Evolutionary conservation across 352 stramenopile genomes (phyloP).

Genomic region (Phytophthora vignae): DNA sequence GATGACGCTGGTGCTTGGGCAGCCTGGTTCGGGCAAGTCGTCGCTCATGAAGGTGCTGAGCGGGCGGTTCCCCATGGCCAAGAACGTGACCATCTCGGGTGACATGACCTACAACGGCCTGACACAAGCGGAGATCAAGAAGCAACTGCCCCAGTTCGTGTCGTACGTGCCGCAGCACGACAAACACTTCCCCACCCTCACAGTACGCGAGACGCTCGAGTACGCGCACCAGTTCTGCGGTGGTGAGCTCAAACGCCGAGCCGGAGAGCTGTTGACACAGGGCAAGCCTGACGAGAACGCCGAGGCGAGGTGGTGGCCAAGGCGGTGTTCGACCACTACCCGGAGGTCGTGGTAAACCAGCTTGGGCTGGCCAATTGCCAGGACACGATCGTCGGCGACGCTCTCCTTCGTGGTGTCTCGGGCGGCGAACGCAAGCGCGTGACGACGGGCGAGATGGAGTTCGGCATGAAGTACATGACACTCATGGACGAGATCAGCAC

Average conservation of each 20-base stretch:
- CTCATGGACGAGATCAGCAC: conserved; percentile 94
- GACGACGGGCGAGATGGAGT: conserved; percentile 68
- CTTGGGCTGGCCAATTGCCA: conserved; percentile 64
- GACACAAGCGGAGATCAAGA: conserved; percentile 31
- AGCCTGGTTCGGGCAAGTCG: conserved; percentile 35
- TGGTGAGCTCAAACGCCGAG: conserved; percentile 41
- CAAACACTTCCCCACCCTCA: conserved; percentile 46
- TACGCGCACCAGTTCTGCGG: conserved; percentile 67
- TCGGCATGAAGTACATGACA: conserved; percentile 69
- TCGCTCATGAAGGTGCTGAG: conserved; percentile 48
- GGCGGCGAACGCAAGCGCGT: conserved; percentile 78
- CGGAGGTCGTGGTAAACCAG: conserved; percentile 51
- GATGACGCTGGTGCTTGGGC: conserved; percentile 43
- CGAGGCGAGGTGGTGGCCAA: too few relatives aligned
- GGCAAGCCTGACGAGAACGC: conserved; percentile 53
- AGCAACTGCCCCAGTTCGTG: conserved; percentile 56
- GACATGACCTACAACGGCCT: conserved; percentile 64
- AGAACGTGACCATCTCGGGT: conserved; percentile 47
- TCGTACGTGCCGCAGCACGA: conserved; percentile 62
- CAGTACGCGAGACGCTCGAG: conserved; percentile 65
- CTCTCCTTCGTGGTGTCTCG: conserved; percentile 65
- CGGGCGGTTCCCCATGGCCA: conserved; percentile 49
- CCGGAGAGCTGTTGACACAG: conserved; percentile 40
- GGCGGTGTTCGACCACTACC: conserved; percentile 55
- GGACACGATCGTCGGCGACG: conserved; percentile 72